A percentile compares a stretch with the other conserved stretches of the same genome.
Conservation (phyloP, 2,329 filamentous ascomycete species). For the Fusarium graminum region DNA sequence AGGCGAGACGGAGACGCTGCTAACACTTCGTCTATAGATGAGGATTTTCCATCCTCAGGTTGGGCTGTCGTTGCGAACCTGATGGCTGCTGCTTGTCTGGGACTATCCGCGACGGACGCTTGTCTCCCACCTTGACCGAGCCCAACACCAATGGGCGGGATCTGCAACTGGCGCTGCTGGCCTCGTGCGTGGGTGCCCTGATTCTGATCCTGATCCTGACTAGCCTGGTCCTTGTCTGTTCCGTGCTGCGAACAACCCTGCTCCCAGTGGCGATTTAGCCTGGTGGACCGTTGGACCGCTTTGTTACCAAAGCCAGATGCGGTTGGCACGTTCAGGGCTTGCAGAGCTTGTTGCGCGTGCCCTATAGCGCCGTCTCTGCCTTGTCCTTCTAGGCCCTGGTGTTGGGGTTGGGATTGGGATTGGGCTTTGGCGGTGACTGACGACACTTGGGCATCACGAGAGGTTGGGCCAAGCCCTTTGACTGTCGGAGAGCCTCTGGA, state of each 20-base stretch:
- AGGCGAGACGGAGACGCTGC: constrained; percentile 33
- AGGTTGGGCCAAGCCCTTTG: constrained; percentile 25
- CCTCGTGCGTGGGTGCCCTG: constrained; percentile 46
- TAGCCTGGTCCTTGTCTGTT: constrained; percentile 35
- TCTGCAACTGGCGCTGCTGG: constrained; percentile 45
- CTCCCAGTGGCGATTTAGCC: constrained; percentile 40
- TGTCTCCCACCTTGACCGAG: constrained; percentile 47
- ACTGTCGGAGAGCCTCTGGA: constrained; percentile 12
- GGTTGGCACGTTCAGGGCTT: constrained; percentile 41
- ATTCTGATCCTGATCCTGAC: constrained; percentile 40
- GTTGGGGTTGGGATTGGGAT: constrained; percentile 38
- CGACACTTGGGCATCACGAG: constrained; percentile 40
- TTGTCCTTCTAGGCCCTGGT: constrained; percentile 30
- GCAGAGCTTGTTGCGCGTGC: constrained; percentile 29
- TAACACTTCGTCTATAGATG: constrained; percentile 30
- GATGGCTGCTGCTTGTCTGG: constrained; percentile 31
- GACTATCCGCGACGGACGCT: constrained; percentile 30
- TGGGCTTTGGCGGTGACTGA: constrained; percentile 44
- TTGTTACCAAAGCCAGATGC: constrained; percentile 39
- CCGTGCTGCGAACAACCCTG: constrained; percentile 41
- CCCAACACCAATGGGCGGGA: constrained; percentile 46
- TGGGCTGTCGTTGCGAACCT: constrained; percentile 13
- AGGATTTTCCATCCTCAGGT: constrained; percentile 21
- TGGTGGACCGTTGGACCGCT: constrained; percentile 47
- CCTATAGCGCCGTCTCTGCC: constrained; percentile 26